A percentile compares a stretch with the other conserved stretches of the same genome.
Conservation (phyloP, 148 eudicot species). For the Silene uniflora region DNA sequence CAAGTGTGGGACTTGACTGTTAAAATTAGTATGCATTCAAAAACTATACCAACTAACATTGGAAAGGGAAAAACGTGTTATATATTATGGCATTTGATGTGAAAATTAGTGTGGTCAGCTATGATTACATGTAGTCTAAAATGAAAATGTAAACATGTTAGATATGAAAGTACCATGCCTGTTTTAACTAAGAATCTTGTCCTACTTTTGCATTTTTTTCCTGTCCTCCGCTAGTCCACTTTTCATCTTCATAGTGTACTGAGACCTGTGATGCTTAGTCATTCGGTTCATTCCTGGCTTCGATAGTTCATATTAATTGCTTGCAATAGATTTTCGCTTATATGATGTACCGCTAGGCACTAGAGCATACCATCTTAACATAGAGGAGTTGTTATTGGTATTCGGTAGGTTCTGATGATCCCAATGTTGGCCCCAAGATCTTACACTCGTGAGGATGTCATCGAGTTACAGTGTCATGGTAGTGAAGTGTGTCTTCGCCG, state of each 20-base stretch:
- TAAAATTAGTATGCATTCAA: not conserved
- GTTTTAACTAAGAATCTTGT: not conserved
- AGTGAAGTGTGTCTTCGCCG: constrained; percentile 89
- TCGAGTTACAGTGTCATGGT: constrained; percentile 99
- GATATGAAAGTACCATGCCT: not conserved
- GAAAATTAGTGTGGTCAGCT: not conserved
- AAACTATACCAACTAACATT: not conserved
- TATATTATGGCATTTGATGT: not conserved
- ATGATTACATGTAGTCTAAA: not conserved
- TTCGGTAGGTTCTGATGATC: constrained; percentile 62
- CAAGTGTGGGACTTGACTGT: too few relatives aligned
- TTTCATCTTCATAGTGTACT: not conserved
- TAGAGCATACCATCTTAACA: constrained; percentile 5
- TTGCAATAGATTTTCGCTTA: constrained; percentile 1
- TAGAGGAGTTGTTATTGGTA: not conserved
- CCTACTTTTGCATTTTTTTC: not conserved
- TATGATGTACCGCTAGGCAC: not conserved
- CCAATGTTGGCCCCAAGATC: constrained; percentile 99
- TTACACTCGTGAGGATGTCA: constrained; percentile 94
- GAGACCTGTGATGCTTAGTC: not conserved
- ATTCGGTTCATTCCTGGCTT: not conserved
- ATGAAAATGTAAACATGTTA: not conserved
- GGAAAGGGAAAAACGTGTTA: not conserved
- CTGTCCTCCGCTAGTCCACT: not conserved
- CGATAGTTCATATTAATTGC: not conserved